Base-by-base conservation (phyloP, 768 basidiomycete species). In the Tricholoma hemisulphureum region DNA sequence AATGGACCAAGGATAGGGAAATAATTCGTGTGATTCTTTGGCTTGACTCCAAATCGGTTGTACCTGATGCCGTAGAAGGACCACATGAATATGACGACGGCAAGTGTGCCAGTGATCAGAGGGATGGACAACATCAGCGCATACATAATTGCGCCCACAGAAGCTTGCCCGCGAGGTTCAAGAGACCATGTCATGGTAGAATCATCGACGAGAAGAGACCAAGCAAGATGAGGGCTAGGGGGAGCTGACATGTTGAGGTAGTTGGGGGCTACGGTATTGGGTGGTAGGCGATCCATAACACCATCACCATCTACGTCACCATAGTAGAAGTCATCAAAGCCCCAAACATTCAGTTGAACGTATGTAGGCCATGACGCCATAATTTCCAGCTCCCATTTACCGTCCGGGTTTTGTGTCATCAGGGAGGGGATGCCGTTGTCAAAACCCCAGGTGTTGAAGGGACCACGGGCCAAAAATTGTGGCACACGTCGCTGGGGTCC, bases 21-120 rank as follows among this genome's bases (percentile, higher is more conserved):
- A 74, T 97, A 97, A 67, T 83, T 89, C 64, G 79, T 85, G 62
- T 83, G 79, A 35, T 75, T 80, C 69, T 88, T 89, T 63, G 80
- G 80, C 73, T 89, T 85, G 63, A 89, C 85, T 74, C 95, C 95
- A 75, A 87, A 96, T 71, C 87, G 87, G 73, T 97, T 97, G 78
- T 94, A 88, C 69, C 84, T 93, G 77, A 97, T 96, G 28, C 93
- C 93, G 67, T 97, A 97, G 83, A 97, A 97, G 6, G 89, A 87
- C 87, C 91, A 94, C 86, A 94, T 91, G 83, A 97, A 97, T 72
- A 94, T 69, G 52, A 87, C 67, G 48, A 93, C 92, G 14, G 95
- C 93, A 51, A 92, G 77, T 13, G 83, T 81, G 58, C 86, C 95
- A 18, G 94, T 95, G 71, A 96, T 82, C 61, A 94, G 74, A 5